A percentile compares a stretch with the other conserved stretches of the same genome.
phyloP scores from a whole-genome alignment of 331 rosid species.

The Acacia pycnantha region DNA sequence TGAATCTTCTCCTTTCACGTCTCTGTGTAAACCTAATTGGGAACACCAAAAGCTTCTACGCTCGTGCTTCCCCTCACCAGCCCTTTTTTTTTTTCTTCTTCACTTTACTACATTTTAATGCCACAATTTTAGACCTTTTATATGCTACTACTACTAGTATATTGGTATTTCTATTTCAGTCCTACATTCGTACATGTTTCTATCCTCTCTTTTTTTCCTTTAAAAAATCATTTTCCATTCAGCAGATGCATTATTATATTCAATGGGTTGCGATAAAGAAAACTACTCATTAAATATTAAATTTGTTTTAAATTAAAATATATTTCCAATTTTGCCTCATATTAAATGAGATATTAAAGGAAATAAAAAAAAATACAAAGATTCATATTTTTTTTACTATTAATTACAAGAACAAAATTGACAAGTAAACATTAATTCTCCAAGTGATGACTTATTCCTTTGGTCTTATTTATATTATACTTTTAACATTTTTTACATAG shows the following conservation, averaged over 20 bases:
- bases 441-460: too few relatives aligned
- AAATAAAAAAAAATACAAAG: too few relatives aligned
- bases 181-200: neutral
- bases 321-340: too few relatives aligned
- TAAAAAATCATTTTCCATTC: neutral
- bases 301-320: too few relatives aligned
- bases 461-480: too few relatives aligned
- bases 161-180: neutral
- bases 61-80: neutral
- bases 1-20: neutral
- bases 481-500: too few relatives aligned
- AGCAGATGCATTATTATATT: neutral
- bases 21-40: neutral
- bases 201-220: neutral
- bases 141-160: too few relatives aligned
- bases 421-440: too few relatives aligned
- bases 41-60: neutral
- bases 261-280: neutral
- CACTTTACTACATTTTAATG: neutral
- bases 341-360: too few relatives aligned
- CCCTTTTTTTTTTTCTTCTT: neutral
- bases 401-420: rapidly evolving
- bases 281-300: too few relatives aligned
- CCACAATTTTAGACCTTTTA: neutral
- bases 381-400: too few relatives aligned